These are phyloP conservation scores for Saturnispora diversa DNA, from an alignment of 805 yeast species.

Conservation along the genomic window DNA sequence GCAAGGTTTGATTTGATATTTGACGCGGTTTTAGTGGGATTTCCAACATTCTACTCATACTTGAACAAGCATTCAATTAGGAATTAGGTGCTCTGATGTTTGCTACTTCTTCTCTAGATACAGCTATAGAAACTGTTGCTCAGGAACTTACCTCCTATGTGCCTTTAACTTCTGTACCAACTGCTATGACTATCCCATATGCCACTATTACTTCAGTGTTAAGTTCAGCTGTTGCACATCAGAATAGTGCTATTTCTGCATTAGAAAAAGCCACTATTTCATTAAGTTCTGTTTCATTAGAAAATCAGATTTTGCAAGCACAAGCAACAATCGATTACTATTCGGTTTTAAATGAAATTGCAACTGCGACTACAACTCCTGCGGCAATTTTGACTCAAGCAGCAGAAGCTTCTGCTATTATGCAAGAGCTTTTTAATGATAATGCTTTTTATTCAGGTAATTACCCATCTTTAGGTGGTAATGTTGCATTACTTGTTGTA, in stretches of 20 bases:
- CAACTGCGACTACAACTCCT: constrained; percentile 21
- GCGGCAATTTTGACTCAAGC: constrained; percentile 19
- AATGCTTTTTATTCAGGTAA: constrained; percentile 31
- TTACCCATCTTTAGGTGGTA: constrained; percentile 49
- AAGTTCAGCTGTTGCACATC: constrained; percentile 6
- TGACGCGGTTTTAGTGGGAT: too few relatives aligned
- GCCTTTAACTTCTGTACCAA: constrained; percentile 5
- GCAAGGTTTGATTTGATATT: too few relatives aligned
- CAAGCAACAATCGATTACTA: constrained; percentile 22
- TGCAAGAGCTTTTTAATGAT: constrained; percentile 14
- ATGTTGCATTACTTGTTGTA: constrained; percentile 45
- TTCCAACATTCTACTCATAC: too few relatives aligned
- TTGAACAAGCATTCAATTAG: too few relatives aligned
- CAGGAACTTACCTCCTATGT: neutral
- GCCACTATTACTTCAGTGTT: constrained; percentile 17
- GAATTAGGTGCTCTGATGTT: too few relatives aligned
- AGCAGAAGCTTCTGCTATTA: constrained; percentile 19
- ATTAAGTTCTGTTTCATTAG: constrained; percentile 2
- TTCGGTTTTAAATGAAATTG: constrained; percentile 18
- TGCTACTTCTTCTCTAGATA: too few relatives aligned
- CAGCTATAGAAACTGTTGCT: neutral
- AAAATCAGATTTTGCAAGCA: constrained; percentile 13
- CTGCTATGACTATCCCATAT: constrained; percentile 11
- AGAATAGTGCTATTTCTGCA: constrained; percentile 2
- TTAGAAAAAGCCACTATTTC: constrained; percentile 7